Evolutionary conservation across 106 monocot genomes (phyloP), one percentile per base, ranked within the genome.

Genomic region (Phalaenopsis aphrodite): DNA sequence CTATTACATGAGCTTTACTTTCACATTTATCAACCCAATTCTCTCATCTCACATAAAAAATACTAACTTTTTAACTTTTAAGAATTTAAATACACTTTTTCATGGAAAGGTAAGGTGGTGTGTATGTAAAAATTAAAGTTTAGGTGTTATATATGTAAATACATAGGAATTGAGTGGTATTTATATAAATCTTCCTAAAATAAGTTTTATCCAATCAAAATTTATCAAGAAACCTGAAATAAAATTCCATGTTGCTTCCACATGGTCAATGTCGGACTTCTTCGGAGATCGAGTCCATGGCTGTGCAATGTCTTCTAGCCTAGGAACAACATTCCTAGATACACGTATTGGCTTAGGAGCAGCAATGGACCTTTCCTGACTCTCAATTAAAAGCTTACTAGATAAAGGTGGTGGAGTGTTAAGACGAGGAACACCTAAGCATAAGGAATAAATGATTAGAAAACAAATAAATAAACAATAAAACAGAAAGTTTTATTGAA

Each of bases 221-320:
- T 8, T 37, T 49, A 56, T 52, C 38, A 68, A 82, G 14, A 66
- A 77, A 93, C 97, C 97, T 94, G 92, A 84, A 11, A 88, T 80
- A 23, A 98, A 92, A 71, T 82, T 84, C 97, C 97, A 98, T 85
- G 86, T 90, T 78, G 89, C 85, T 41, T 84, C 24, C 65, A 85
- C 85, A 84, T 84, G 84, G 72, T 92, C 92, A 78, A 89, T 85
- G 77, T 92, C 92, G 56, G 92, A 86, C 65, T 94, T 98, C 67
- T 86, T 94, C 37, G 98, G 98, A 80, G 98, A 98, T 65, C 98
- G 79, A 61, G 98, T 98, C 98, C 98, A 98, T 80, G 92, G 92
- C 78, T 92, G 98, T 36, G 78, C 68, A 82, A 94, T 81, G 80
- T 92, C 92, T 56, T 90, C 92, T 79, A 91, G 74, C 79, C 85